Percentiles rank a stretch among this genome's conserved stretches.
Evolutionary conservation across 345 rosid species (phyloP).

Genomic region (Psidium friedrichsthalianum): DNA sequence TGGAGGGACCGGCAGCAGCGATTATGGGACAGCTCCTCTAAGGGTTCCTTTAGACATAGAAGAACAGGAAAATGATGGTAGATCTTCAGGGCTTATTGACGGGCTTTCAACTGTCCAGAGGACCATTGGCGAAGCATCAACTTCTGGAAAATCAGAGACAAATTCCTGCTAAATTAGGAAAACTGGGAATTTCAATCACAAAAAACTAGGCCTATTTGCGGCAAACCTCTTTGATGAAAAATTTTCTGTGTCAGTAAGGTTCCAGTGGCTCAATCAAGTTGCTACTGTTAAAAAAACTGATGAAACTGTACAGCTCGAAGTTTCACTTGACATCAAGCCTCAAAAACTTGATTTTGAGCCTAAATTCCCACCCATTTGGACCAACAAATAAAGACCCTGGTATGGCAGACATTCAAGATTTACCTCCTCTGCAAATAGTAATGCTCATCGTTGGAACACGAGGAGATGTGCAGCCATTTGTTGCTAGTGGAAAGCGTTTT

Average conservation of each 20-base stretch:
- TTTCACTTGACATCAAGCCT: slow-evolving; percentile 29
- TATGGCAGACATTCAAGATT: slow-evolving; percentile 3
- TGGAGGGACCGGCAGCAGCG: too few relatives aligned
- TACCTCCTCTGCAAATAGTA: slow-evolving; percentile 42
- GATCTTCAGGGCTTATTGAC: not conserved
- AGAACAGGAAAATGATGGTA: not conserved
- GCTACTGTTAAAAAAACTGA: slow-evolving; percentile 37
- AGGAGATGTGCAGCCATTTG: slow-evolving; percentile 59
- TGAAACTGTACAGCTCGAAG: slow-evolving; percentile 44
- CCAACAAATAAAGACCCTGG: slow-evolving; percentile 13
- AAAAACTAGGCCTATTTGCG: slow-evolving; percentile 7
- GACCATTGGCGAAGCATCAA: slow-evolving; percentile 12
- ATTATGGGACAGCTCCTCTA: not conserved
- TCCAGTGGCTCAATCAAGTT: slow-evolving; percentile 29
- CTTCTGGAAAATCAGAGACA: slow-evolving; percentile 8
- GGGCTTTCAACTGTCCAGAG: not conserved
- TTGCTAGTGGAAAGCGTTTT: slow-evolving; percentile 48
- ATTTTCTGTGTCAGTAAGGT: slow-evolving; percentile 32
- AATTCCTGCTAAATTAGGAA: slow-evolving; percentile 1
- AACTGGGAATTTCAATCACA: not conserved
- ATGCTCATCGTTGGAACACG: slow-evolving; percentile 63
- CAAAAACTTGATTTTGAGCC: slow-evolving; percentile 12
- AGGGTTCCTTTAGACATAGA: not conserved
- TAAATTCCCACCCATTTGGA: slow-evolving; percentile 9
- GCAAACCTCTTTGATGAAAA: slow-evolving; percentile 29